Evolutionary conservation across 495 filamentous ascomycete species (phyloP).

Genomic region (Apodospora peruviana): DNA sequence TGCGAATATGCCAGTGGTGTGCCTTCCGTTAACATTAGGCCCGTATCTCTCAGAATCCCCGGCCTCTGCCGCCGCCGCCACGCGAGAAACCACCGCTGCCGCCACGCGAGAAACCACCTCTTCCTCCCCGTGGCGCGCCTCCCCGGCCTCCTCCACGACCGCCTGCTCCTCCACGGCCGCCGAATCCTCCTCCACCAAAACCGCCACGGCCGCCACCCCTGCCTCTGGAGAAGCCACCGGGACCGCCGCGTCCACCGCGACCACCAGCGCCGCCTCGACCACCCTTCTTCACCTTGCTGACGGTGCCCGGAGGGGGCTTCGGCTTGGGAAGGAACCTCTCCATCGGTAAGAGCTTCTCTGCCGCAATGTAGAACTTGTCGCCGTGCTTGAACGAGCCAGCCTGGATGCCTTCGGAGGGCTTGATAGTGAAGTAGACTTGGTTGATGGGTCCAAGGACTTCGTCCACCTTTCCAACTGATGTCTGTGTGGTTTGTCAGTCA

Average conservation of each 20-base stretch:
- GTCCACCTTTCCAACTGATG: constrained; percentile 85
- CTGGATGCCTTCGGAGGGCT: constrained; percentile 90
- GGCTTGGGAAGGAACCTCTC: constrained; percentile 97
- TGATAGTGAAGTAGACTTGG: constrained; percentile 96
- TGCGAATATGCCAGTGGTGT: background rate
- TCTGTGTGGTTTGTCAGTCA: constrained; percentile 42
- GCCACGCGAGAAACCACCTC: constrained; percentile 40
- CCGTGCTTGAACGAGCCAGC: constrained; percentile 89
- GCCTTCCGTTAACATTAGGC: background rate
- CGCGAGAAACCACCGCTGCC: constrained; percentile 31
- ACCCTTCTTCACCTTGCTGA: constrained; percentile 49
- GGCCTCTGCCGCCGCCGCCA: constrained; percentile 16
- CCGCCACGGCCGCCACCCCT: constrained; percentile 36
- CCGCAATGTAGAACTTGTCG: constrained; percentile 94
- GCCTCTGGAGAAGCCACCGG: constrained; percentile 43
- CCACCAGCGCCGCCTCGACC: constrained; percentile 41
- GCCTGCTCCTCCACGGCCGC: constrained; percentile 27
- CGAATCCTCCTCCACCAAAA: constrained; percentile 38
- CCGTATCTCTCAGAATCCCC: constrained; percentile 10
- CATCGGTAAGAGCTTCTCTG: constrained; percentile 88
- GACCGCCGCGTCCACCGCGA: constrained; percentile 34
- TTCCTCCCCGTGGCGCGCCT: constrained; percentile 30
- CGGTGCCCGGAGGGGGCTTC: constrained; percentile 67
- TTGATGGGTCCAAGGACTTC: constrained; percentile 94
- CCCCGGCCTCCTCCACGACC: constrained; percentile 20